Conservation (phyloP, 805 yeast genomes). For the Candida schatavii region DNA sequence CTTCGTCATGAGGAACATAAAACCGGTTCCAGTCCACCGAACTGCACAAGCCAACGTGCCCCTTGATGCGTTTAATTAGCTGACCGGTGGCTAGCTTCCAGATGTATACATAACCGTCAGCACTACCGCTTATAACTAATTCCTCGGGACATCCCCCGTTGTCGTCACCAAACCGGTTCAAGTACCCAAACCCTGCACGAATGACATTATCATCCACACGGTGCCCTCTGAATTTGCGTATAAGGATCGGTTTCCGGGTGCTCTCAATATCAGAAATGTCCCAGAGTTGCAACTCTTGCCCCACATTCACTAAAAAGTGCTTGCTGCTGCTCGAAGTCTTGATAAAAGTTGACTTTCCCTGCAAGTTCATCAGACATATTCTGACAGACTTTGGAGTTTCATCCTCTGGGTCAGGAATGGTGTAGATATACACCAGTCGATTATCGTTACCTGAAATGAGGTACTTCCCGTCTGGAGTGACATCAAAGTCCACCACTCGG, state of each 20-base stretch:
- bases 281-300: slow-evolving; percentile 81
- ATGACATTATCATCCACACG: slow-evolving; percentile 67
- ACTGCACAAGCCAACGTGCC: slow-evolving; percentile 67
- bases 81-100: slow-evolving; percentile 78
- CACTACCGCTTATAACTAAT: slow-evolving; percentile 76
- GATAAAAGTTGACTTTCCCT: slow-evolving; percentile 63
- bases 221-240: slow-evolving; percentile 69
- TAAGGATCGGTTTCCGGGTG: slow-evolving; percentile 46
- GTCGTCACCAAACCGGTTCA: slow-evolving; percentile 15
- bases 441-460: slow-evolving; percentile 66
- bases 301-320: slow-evolving; percentile 57
- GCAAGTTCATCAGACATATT: slow-evolving; percentile 47
- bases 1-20: slow-evolving; percentile 4
- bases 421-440: slow-evolving; percentile 58
- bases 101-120: slow-evolving; percentile 71
- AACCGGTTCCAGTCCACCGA: slow-evolving; percentile 70
- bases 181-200: slow-evolving; percentile 74
- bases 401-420: slow-evolving; percentile 37
- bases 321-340: slow-evolving; percentile 54
- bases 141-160: slow-evolving; percentile 44
- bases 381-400: slow-evolving; percentile 33
- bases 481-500: slow-evolving; percentile 66
- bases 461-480: slow-evolving; percentile 60
- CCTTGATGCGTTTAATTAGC: slow-evolving; percentile 57
- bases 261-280: slow-evolving; percentile 45